Base-by-base conservation (phyloP, 1,284 basidiomycete genomes). In the Sanghuangporus weigelae region DNA sequence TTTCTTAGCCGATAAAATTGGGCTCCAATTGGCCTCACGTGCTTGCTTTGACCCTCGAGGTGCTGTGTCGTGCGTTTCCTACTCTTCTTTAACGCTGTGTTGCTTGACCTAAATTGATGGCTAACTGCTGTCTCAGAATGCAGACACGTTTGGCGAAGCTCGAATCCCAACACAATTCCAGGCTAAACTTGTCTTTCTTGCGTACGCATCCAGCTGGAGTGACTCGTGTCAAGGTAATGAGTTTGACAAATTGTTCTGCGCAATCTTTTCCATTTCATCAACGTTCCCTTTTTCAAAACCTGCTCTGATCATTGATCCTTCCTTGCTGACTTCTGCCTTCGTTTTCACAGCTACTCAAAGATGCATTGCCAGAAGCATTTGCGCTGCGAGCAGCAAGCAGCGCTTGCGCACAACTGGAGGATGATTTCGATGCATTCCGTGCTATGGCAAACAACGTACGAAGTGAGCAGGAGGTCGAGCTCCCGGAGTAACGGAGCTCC, bases 31-130 rank as follows among this genome's bases (percentile, higher is more conserved):
- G 36, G 87, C 87, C 77, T 79, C 92, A 46, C 83, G 79, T 62
- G 94, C 93, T 0, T 96, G 94, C 73, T 96, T 84, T 70, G 83
- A 95, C 70, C 93, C 93, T 0, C 75, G 74, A 23, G 90, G 89
- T 60, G 85, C 93, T 0, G 84, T 89, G 11, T 80, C 82, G 91
- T 93, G 70, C 71, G 81, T 54, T 1, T 31, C 35, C 26, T 12
- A 14, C 11, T 26, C 51, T 4, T 31, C 12, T 36, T 16, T 38
- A n/a, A 74, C 19, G 59, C 42, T 51, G 35, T 38, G 50, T 16
- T 58, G 44, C 57, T 56, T 36, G 31, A 36, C 4, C 36, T 44
- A 50, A 21, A 10, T 23, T 23, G 31, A 39, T 40, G 19, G 26
- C 19, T 38, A 12, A 21, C 26, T 44, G 16, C 36, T 57, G 44